Conservation (phyloP, 139 green algal species). For the Edaphochlamys debaryana region DNA sequence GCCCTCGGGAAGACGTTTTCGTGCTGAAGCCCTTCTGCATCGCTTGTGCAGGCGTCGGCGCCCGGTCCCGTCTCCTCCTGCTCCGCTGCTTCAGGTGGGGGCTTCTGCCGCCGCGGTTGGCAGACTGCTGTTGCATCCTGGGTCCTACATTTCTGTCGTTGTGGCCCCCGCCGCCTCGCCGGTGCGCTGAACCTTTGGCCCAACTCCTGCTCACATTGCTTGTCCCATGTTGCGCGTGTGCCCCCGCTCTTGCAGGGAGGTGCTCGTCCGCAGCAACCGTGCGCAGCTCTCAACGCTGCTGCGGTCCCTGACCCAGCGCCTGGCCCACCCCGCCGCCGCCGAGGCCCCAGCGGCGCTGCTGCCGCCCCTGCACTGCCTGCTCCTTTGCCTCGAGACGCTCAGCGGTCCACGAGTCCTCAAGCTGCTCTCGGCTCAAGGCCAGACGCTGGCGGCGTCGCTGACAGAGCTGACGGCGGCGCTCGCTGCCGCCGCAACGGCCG, state of each 20-base stretch:
- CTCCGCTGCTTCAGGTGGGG: conserved; percentile 13
- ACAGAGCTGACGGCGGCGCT: neutral
- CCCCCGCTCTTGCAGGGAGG: neutral
- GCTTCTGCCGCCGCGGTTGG: no score
- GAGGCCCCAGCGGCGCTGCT: neutral
- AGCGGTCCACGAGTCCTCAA: neutral
- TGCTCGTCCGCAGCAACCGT: neutral
- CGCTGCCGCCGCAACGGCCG: neutral
- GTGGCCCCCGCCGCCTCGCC: no score
- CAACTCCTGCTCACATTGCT: no score
- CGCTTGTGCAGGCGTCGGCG: neutral
- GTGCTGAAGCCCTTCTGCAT: no score
- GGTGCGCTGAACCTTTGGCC: no score
- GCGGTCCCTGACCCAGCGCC: neutral
- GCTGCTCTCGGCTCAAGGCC: neutral
- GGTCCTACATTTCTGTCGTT: no score
- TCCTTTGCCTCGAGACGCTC: conserved; percentile 17
- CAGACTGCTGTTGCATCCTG: no score
- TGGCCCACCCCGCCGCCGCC: neutral
- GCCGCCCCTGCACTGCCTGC: conserved; percentile 34
- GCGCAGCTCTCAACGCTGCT: conserved; percentile 5
- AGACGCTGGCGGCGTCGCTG: neutral
- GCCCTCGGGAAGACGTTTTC: no score
- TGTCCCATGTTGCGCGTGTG: no score
- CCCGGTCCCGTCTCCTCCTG: conserved; percentile 2